Conservation (phyloP, 306 rosid genomes). For the Trifolium pratense region DNA sequence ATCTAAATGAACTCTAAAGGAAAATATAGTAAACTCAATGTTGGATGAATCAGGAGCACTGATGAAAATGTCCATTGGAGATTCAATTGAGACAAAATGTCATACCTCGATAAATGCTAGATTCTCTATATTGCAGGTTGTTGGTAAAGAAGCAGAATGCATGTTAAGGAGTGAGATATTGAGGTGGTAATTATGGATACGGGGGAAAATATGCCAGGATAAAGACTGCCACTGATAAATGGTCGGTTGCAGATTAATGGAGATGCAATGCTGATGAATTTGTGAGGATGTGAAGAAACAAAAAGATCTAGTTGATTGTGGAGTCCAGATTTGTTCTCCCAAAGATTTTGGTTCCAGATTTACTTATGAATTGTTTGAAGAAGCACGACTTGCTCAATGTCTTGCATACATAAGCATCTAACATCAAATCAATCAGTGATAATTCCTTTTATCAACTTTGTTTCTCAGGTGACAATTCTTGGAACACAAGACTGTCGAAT, state of each 20-base stretch:
- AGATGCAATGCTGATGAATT: constrained; percentile 34
- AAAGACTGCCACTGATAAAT: constrained; percentile 15
- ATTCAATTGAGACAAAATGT: constrained; percentile 22
- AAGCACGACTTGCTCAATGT: constrained; percentile 11
- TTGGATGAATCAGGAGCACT: constrained; percentile 53
- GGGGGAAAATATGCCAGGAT: not conserved
- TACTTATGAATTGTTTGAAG: constrained; percentile 20
- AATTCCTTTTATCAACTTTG: constrained; percentile 15
- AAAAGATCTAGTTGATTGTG: constrained; percentile 17
- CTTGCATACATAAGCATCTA: constrained; percentile 7
- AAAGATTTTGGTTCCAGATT: constrained; percentile 19
- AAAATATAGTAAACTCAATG: constrained; percentile 64
- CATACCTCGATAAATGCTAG: constrained; percentile 23
- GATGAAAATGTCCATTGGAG: constrained; percentile 48
- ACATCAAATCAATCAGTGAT: constrained; percentile 12
- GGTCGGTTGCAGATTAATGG: constrained; percentile 8
- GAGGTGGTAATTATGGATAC: constrained; percentile 32
- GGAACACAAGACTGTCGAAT: not conserved
- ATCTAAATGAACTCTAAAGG: constrained; percentile 43
- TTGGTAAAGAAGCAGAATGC: constrained; percentile 2
- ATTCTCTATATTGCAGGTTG: not conserved
- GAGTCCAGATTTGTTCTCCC: constrained; percentile 9
- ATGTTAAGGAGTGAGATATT: constrained; percentile 5
- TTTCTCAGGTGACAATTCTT: constrained; percentile 5
- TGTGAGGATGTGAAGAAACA: constrained; percentile 25